Percentiles rank a stretch among this genome's conserved stretches.
These are phyloP conservation scores for Gillenia trifoliata DNA, from an alignment of 306 rosid genomes.

Conservation along the genomic window DNA sequence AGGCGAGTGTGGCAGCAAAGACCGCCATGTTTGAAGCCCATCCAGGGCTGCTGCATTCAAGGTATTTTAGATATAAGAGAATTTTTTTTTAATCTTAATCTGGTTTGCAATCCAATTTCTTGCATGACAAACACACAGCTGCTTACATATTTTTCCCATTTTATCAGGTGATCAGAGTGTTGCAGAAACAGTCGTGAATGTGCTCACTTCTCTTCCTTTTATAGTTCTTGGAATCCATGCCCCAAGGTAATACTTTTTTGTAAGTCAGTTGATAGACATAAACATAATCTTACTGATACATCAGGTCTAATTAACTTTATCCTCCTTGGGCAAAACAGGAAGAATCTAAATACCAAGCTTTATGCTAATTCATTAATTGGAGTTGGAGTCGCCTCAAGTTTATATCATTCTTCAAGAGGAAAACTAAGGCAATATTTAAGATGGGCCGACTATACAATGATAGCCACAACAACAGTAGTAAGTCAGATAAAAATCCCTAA, in stretches of 20 bases:
- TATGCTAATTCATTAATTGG: constrained; percentile 97
- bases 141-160: background rate
- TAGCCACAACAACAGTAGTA: constrained; percentile 86
- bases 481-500: constrained; percentile 25
- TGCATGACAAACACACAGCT: background rate
- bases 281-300: constrained; percentile 1
- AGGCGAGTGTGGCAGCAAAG: constrained; percentile 79
- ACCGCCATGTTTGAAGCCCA: constrained; percentile 78
- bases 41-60: constrained; percentile 50
- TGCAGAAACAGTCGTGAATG: constrained; percentile 74
- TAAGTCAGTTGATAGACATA: constrained; percentile 11
- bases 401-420: constrained; percentile 89
- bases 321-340: constrained; percentile 45
- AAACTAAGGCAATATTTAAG: constrained; percentile 60
- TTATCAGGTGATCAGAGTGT: constrained; percentile 65
- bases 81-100: constrained; percentile 1
- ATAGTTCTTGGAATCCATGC: constrained; percentile 74
- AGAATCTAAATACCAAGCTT: constrained; percentile 59
- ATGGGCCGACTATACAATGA: constrained; percentile 97
- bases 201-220: constrained; percentile 88
- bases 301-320: constrained; percentile 12
- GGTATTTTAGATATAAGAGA: constrained; percentile 41
- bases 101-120: constrained; percentile 8
- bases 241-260: constrained; percentile 60
- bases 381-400: constrained; percentile 93